Base-by-base conservation (phyloP, 2,329 filamentous ascomycete species). In the Fusarium sacchari region DNA sequence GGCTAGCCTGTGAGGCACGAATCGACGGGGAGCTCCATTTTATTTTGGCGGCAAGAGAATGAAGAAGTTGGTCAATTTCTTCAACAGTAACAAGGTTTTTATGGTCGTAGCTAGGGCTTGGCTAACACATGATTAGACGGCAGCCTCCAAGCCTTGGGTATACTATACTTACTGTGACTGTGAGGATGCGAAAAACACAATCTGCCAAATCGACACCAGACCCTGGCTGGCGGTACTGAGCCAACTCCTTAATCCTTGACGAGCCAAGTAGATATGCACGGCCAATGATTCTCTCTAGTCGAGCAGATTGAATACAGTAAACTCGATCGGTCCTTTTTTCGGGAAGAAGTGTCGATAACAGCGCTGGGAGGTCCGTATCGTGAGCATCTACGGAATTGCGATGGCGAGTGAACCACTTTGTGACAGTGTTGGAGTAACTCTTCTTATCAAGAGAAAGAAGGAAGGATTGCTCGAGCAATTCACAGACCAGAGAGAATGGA, bases 301-400 rank as follows among this genome's bases (percentile, higher is more conserved):
- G 86, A 14, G 83, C 79, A 11, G 89, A 84, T 77, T 93, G 89
- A 3, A 97, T 85, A 42, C 86, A 88, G 79, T 95, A 97, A 5
- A 96, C 93, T 34, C 94, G 89, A 78, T 97, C 94, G 6, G 90
- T 91, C 60, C 94, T 87, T 72, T 88, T 91, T 71, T 95, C 91
- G 0, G 95, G 94, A 1, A 97, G 87, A 2, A 98, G 82, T 6
- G 92, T 91, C 3, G 93, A 95, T 1, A 97, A 84, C 4, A 97
- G 83, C 6, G 93, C 92, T 3, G 89, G 83, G 4, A 86, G 84
- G 76, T 91, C 84, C 3, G 88, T 89, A 34, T 87, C 84, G 13
- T 88, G 82, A 1, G 86, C 84, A 77, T 91, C 83, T 22, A 97
- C 86, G 3, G 82, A 81, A 22, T 81, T 80, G 10, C 88, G 88